Evolutionary conservation across 371 early-diverging fungal genomes (phyloP).

Genomic region (Circinella minor): DNA sequence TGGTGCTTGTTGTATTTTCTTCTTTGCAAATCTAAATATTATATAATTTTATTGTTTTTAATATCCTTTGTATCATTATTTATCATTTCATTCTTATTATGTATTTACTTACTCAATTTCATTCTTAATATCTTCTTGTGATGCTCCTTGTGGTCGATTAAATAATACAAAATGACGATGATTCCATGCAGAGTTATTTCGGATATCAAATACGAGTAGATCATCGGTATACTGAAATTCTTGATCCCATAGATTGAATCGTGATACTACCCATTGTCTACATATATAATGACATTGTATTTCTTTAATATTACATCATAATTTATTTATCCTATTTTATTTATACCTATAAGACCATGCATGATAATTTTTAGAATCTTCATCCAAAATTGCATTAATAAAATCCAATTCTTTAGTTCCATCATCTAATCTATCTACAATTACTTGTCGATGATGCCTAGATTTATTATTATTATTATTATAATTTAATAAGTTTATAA

Average conservation of each 20-base stretch:
- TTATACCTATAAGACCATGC: constrained; percentile 88
- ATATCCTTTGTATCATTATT: no score
- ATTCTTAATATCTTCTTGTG: constrained; percentile 42
- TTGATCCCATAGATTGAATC: constrained; percentile 78
- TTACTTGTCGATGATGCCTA: constrained; percentile 90
- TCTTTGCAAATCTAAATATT: constrained; percentile 59
- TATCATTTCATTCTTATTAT: no score
- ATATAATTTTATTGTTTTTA: no score
- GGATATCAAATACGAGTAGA: constrained; percentile 78
- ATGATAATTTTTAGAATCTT: constrained; percentile 97
- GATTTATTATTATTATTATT: neutral
- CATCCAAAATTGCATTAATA: constrained; percentile 68
- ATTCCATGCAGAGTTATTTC: constrained; percentile 99
- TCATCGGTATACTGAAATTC: constrained; percentile 78
- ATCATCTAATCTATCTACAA: constrained; percentile 70
- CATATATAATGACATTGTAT: neutral
- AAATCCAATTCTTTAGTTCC: constrained; percentile 68
- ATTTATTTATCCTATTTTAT: neutral
- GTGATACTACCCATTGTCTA: constrained; percentile 89
- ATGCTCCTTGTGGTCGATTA: constrained; percentile 42
- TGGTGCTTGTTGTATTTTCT: constrained; percentile 79
- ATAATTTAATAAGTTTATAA: no score
- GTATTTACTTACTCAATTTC: constrained; percentile 68
- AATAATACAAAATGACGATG: constrained; percentile 85
- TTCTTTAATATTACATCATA: neutral